These are phyloP conservation scores for Knoxdaviesia proteae DNA, from an alignment of 2,329 filamentous ascomycete species.

Conservation along the genomic window DNA sequence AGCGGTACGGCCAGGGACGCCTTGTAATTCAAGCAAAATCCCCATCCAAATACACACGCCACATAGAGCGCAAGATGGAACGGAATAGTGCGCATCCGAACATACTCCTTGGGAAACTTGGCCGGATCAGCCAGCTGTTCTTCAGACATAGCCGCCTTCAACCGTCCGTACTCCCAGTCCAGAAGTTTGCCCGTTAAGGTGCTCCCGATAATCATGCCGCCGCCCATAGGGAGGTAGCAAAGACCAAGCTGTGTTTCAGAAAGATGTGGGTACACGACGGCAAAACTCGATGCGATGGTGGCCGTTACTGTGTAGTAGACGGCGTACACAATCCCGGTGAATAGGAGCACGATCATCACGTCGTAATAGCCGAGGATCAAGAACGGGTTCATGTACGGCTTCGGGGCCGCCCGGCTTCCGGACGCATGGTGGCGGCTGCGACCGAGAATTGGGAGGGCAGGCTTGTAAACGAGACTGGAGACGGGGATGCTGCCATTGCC, in stretches of 20 bases:
- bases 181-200: constrained; percentile 11
- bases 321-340: constrained; percentile 14
- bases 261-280: constrained; percentile 8
- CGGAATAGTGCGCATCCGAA: constrained; percentile 10
- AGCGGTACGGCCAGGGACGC: constrained; percentile 9
- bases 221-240: constrained; percentile 12
- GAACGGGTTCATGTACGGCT: constrained; percentile 10
- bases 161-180: constrained; percentile 11
- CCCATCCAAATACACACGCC: constrained; percentile 8
- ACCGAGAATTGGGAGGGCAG: constrained; percentile 7
- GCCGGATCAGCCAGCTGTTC: background rate
- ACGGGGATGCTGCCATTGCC: constrained; percentile 10
- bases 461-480: constrained; percentile 4
- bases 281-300: constrained; percentile 13
- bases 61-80: constrained; percentile 7
- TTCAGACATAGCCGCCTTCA: constrained; percentile 4
- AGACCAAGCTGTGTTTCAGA: constrained; percentile 13
- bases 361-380: constrained; percentile 12
- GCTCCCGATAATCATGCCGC: constrained; percentile 12
- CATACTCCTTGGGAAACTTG: constrained; percentile 10
- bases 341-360: constrained; percentile 10
- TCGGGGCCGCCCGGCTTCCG: background rate
- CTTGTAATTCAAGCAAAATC: constrained; percentile 8
- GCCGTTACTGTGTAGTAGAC: constrained; percentile 14
- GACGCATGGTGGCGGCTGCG: background rate